Conservation (phyloP, 1,284 basidiomycete genomes). For the Leccinum griseonigrum region DNA sequence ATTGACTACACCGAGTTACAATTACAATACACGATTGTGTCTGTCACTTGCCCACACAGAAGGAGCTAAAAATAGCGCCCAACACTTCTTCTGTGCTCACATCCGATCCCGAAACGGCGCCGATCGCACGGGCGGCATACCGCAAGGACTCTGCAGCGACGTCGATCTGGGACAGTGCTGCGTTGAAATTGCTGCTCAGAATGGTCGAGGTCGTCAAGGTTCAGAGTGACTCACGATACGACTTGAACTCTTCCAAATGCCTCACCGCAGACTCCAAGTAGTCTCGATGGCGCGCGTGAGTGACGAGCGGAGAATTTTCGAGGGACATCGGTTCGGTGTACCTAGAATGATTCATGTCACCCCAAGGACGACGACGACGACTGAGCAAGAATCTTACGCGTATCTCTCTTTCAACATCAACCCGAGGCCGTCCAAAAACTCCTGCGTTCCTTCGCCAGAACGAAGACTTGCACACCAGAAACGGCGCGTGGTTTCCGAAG, state of each 20-base stretch:
- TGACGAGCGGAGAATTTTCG: constrained; percentile 57
- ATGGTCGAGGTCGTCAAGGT: constrained; percentile 19
- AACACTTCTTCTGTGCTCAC: constrained; percentile 69
- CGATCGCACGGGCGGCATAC: constrained; percentile 80
- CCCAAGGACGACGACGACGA: neutral
- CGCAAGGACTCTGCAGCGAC: constrained; percentile 83
- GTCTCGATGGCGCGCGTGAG: constrained; percentile 74
- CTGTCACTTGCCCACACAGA: constrained; percentile 79
- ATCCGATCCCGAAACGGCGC: constrained; percentile 70
- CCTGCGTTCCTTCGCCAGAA: constrained; percentile 53
- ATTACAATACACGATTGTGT: neutral
- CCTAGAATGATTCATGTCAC: constrained; percentile 7
- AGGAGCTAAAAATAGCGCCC: constrained; percentile 78
- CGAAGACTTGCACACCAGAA: constrained; percentile 64
- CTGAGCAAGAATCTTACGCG: constrained; percentile 18
- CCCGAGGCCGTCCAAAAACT: constrained; percentile 60
- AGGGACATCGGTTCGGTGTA: constrained; percentile 22
- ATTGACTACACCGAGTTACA: neutral
- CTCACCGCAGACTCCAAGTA: constrained; percentile 67
- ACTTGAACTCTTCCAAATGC: constrained; percentile 68
- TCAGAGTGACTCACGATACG: constrained; percentile 45
- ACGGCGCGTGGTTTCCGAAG: neutral
- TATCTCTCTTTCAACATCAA: constrained; percentile 54
- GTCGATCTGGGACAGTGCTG: constrained; percentile 49
- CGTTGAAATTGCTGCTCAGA: constrained; percentile 1